Base-by-base conservation (phyloP, 345 rosid genomes). In the Dipteronia dyeriana region DNA sequence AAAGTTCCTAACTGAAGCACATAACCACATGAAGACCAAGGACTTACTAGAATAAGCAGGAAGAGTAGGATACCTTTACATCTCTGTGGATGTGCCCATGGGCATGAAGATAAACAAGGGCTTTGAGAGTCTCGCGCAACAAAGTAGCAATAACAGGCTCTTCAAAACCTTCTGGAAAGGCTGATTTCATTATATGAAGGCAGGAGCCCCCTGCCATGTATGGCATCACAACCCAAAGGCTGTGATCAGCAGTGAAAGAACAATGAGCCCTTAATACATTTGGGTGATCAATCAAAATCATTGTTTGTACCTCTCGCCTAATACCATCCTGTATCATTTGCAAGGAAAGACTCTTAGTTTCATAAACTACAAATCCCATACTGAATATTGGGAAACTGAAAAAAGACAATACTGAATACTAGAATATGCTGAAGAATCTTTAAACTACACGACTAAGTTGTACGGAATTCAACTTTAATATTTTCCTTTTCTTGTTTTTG, bases 141-240 rank as follows among this genome's bases (percentile, higher is more conserved):
- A 94, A 78, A 69, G 92, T 92, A 71, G 97, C 97, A 62, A 96
- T 96, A 78, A 92, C 97, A 86, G 91, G 91, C 82, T 96, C 98
- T 72, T 96, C 99, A 84, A 96, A 96, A 84, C 99, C 98, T 76
- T 92, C 99, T 41, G 84, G 89, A 85, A 74, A 86, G 68, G 94
- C 76, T 66, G 92, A 91, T 85, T 95, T 92, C 87, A 96, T 96
- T 72, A 94, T 90, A 84, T 93, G 99, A 79, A 96, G 90, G 88
- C 98, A 96, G 64, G 99, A 96, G 69, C 99, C 99, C 65, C 97
- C 97, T 70, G 92, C 92, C 99, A 96, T 96, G 90, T 91, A 96
- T 5, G 99, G 98, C 99, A 96, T 96, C 84, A 96, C 99, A 83
- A 92, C 95, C 99, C 99, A 96, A 76, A 96, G 99, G 82, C 81